These are phyloP conservation scores for Helicocarpus griseus DNA, from an alignment of 2,329 filamentous ascomycete species.

Conservation along the genomic window DNA sequence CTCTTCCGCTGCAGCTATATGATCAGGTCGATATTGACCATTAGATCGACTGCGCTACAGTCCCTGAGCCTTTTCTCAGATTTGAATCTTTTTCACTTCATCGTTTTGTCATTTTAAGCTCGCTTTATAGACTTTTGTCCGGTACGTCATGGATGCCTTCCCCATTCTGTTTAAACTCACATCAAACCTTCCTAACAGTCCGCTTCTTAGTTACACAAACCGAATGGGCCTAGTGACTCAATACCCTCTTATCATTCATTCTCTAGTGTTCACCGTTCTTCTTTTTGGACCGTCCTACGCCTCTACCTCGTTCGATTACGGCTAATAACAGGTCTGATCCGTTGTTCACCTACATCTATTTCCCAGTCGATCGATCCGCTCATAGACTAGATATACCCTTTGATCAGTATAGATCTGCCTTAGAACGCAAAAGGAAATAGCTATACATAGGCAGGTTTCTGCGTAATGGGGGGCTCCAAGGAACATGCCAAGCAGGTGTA, in stretches of 20 bases:
- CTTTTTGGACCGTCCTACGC: constrained; percentile 2
- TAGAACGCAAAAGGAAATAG: background rate
- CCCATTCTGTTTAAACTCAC: background rate
- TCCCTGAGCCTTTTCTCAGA: no score
- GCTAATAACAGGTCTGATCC: background rate
- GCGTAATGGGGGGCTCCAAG: constrained; percentile 12
- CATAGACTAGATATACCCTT: background rate
- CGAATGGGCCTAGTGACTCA: constrained; percentile 3
- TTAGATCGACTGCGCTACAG: no score
- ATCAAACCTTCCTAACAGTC: background rate
- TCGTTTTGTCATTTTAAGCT: background rate
- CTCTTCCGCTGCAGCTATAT: background rate
- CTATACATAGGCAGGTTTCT: background rate
- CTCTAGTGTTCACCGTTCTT: background rate
- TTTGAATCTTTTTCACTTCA: background rate
- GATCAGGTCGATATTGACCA: background rate
- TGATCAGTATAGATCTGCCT: background rate
- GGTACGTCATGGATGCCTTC: background rate
- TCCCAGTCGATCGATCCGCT: background rate
- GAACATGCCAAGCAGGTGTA: constrained; percentile 18
- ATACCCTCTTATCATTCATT: background rate
- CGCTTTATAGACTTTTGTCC: background rate
- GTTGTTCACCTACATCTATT: background rate
- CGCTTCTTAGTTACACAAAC: background rate
- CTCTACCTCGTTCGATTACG: constrained; percentile 3